Conservation (phyloP, 2,329 filamentous ascomycete genomes). For the Diaporthe capsici region DNA sequence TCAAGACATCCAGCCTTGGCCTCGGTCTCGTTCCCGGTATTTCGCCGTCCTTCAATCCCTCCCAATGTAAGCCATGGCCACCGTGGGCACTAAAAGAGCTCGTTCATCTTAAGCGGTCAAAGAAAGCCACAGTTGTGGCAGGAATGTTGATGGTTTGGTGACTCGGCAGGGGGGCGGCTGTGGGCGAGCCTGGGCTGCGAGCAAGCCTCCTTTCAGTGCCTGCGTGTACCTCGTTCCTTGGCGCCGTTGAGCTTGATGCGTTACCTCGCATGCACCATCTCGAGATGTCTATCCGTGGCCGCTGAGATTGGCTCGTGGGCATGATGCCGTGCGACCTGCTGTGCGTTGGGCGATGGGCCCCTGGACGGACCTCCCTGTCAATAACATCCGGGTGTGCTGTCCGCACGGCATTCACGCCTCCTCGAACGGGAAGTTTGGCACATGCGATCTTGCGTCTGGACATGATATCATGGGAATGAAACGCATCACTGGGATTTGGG, state of each 20-base stretch:
- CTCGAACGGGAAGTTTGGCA: neutral
- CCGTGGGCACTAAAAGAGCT: too few relatives aligned
- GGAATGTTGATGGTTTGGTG: neutral
- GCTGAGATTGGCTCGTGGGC: neutral
- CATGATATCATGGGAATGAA: neutral
- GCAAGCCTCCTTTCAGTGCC: neutral
- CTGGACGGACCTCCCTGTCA: neutral
- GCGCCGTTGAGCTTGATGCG: neutral
- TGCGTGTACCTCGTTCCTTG: neutral
- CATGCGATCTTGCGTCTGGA: neutral
- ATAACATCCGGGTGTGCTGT: neutral
- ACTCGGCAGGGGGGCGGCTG: neutral
- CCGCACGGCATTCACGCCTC: neutral
- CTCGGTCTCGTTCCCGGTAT: neutral
- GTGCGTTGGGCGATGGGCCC: neutral
- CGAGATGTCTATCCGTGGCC: neutral
- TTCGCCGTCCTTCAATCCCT: neutral
- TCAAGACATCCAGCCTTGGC: constrained; percentile 11
- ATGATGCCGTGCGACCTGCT: constrained; percentile 17
- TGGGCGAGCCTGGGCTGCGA: neutral
- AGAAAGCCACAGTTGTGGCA: neutral
- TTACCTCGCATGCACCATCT: neutral
- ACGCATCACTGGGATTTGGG: neutral
- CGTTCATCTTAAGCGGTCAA: neutral
- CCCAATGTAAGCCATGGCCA: neutral